Conservation (phyloP, 1,139 yeast genomes). For the Yamadazyma conglobata region DNA sequence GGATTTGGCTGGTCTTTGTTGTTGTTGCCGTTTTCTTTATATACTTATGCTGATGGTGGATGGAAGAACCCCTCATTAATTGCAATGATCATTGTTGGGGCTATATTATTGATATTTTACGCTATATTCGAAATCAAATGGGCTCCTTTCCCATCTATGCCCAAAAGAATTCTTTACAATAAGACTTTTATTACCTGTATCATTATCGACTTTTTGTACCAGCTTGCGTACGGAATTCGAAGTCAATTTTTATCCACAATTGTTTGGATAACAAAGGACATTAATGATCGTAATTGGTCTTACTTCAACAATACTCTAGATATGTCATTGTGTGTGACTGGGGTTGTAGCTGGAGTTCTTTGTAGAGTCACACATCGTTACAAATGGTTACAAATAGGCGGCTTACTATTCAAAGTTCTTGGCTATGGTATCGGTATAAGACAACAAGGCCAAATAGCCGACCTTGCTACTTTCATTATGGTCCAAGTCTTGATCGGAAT, state of each 20-base stretch:
- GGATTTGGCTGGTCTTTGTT: conserved; percentile 33
- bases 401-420: conserved; percentile 23
- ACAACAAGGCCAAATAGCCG: conserved; percentile 16
- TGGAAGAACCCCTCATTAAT: conserved; percentile 34
- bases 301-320: conserved; percentile 31
- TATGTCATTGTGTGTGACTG: conserved; percentile 30
- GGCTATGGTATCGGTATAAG: conserved; percentile 25
- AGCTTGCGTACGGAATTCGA: conserved; percentile 19
- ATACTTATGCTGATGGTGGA: conserved; percentile 21
- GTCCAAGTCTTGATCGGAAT: conserved; percentile 23
- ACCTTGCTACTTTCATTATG: conserved; percentile 17
- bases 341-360: conserved; percentile 27
- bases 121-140: conserved; percentile 22
- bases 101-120: conserved; percentile 22
- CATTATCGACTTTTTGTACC: conserved; percentile 11
- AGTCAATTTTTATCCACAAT: conserved; percentile 9
- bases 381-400: conserved; percentile 25
- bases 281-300: conserved; percentile 26
- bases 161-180: conserved; percentile 25
- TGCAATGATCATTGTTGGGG: conserved; percentile 35
- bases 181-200: conserved; percentile 30
- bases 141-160: conserved; percentile 32
- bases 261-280: conserved; percentile 22
- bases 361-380: conserved; percentile 28
- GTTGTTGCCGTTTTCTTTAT: conserved; percentile 31